phyloP scores from a whole-genome alignment of 225 moss, liverwort and hornwort genomes.

The Ulota crispa region DNA sequence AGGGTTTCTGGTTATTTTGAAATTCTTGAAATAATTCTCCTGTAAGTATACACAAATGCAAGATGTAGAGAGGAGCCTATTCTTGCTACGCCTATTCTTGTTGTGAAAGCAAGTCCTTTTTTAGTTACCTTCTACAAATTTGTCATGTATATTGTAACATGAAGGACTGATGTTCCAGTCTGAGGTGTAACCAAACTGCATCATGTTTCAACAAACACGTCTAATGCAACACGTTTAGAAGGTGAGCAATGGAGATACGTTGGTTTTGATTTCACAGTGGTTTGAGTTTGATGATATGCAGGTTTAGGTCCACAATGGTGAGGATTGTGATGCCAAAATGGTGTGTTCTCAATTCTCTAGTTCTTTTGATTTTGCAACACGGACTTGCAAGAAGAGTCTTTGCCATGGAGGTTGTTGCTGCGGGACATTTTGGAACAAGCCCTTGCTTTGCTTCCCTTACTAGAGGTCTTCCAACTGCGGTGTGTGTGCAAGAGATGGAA shows the following conservation, averaged over 20 bases:
- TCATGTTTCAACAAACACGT: not conserved
- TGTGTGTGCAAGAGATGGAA: slow-evolving; percentile 54
- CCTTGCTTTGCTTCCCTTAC: slow-evolving; percentile 36
- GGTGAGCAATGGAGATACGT: not conserved
- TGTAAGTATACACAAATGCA: no score
- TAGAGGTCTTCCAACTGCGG: slow-evolving; percentile 33
- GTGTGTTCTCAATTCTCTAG: not conserved
- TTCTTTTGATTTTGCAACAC: not conserved
- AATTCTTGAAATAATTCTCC: not conserved
- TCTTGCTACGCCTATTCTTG: no score
- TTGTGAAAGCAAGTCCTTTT: no score
- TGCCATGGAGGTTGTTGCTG: slow-evolving; percentile 34
- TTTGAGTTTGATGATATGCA: slow-evolving; percentile 5
- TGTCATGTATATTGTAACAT: no score
- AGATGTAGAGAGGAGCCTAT: no score
- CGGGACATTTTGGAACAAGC: slow-evolving; percentile 31
- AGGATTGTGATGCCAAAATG: not conserved
- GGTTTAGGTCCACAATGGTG: not conserved
- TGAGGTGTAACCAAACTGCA: no score
- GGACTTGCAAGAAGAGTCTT: slow-evolving; percentile 26
- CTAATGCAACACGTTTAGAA: not conserved
- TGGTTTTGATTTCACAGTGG: not conserved
- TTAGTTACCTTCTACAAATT: no score
- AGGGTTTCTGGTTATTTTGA: no score
- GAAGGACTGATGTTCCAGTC: not conserved